Conservation (phyloP, 306 rosid species). For the Quercus dentata region DNA sequence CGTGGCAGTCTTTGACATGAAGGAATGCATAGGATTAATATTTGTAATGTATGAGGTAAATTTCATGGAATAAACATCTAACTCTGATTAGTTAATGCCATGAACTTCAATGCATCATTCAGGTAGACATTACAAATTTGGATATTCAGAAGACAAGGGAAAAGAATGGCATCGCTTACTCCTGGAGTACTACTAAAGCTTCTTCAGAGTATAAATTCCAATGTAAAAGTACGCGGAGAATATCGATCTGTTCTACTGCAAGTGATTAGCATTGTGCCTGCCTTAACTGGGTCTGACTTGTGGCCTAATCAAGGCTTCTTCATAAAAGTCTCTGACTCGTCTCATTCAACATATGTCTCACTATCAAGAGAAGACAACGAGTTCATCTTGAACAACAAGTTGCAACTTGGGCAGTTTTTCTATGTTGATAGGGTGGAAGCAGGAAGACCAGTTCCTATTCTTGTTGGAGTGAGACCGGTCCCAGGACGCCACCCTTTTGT, state of each 20-base stretch:
- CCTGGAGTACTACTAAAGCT: conserved; percentile 89
- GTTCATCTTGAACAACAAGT: conserved; percentile 72
- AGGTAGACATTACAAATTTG: conserved; percentile 14
- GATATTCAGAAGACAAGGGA: conserved; percentile 9
- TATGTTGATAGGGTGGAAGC: conserved; percentile 64
- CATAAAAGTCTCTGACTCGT: conserved; percentile 86
- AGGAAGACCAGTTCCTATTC: conserved; percentile 77
- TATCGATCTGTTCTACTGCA: conserved; percentile 82
- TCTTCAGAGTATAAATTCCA: conserved; percentile 68
- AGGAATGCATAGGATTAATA: not conserved
- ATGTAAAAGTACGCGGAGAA: conserved; percentile 74
- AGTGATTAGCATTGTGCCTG: conserved; percentile 87
- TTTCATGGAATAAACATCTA: not conserved
- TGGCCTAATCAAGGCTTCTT: conserved; percentile 95
- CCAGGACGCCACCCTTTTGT: conserved; percentile 78
- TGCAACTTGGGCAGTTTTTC: conserved; percentile 93
- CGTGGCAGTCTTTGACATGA: no score
- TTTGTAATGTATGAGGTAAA: not conserved
- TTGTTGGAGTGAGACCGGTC: conserved; percentile 67
- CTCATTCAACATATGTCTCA: conserved; percentile 82
- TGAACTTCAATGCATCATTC: conserved; percentile 10
- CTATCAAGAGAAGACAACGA: conserved; percentile 79
- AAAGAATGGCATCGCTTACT: conserved; percentile 74
- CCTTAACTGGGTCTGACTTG: conserved; percentile 74
- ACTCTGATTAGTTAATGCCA: conserved; percentile 1